Percentiles rank a stretch among this genome's conserved stretches.
Conservation (phyloP, 1,284 basidiomycete species). For the Fistulina hepatica region DNA sequence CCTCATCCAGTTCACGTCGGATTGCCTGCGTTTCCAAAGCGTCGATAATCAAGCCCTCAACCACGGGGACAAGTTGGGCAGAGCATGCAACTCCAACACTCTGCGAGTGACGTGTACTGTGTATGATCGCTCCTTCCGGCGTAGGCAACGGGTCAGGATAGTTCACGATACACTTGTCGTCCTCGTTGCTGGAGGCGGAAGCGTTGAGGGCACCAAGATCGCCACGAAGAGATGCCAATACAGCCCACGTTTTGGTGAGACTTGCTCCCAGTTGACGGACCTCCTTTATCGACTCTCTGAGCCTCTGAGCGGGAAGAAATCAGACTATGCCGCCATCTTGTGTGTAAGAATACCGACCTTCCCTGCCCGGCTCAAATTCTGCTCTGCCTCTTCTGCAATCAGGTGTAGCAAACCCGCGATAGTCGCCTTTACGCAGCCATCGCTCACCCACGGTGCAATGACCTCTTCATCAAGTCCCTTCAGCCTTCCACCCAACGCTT, state of each 20-base stretch:
- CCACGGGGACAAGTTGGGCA: constrained; percentile 54
- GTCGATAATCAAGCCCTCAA: constrained; percentile 45
- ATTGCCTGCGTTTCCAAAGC: constrained; percentile 35
- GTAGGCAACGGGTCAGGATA: constrained; percentile 49
- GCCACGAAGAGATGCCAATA: constrained; percentile 38
- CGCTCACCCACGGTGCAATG: constrained; percentile 47
- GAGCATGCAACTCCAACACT: constrained; percentile 32
- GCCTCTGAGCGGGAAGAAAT: constrained; percentile 22
- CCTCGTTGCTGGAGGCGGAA: constrained; percentile 9
- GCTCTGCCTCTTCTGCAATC: constrained; percentile 32
- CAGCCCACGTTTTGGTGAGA: constrained; percentile 49
- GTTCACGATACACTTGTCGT: constrained; percentile 18
- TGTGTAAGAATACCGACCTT: too few species aligned
- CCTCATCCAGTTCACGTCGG: constrained; percentile 49
- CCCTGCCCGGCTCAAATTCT: constrained; percentile 24
- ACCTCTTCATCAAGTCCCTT: constrained; percentile 30
- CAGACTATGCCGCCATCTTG: neutral
- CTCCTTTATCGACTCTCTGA: constrained; percentile 38
- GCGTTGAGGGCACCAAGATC: too few species aligned
- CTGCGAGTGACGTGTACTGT: constrained; percentile 30
- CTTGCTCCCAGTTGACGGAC: constrained; percentile 42
- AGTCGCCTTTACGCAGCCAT: constrained; percentile 49
- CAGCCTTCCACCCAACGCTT: constrained; percentile 37
- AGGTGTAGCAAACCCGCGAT: constrained; percentile 47
- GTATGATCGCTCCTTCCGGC: constrained; percentile 27